A percentile compares a stretch with the other conserved stretches of the same genome.
Conservation (phyloP, 164 flowering plant genomes). For the Stephania japonica region DNA sequence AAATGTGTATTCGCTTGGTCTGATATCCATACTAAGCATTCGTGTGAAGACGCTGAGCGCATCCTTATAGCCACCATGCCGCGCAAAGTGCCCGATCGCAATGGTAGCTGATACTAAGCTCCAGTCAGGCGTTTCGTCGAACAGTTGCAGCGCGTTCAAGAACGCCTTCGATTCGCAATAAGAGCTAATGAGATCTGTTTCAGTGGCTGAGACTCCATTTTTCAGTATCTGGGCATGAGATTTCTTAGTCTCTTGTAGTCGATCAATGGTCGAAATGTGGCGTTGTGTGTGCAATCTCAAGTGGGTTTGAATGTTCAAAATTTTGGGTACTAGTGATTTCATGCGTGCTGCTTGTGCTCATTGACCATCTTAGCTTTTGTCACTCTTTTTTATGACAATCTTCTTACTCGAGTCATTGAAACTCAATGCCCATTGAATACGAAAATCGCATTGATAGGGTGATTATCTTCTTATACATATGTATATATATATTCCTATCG, state of each 20-base stretch:
- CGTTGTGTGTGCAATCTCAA: slow-evolving; percentile 2
- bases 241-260: slow-evolving; percentile 15
- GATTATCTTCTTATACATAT: too few species aligned
- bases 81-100: slow-evolving; percentile 39
- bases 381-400: too few species aligned
- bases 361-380: too few species aligned
- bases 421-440: too few species aligned
- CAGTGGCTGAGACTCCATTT: slow-evolving; percentile 15
- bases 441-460: too few species aligned
- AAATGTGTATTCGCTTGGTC: slow-evolving; percentile 69
- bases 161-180: slow-evolving; percentile 19
- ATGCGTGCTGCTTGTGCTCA: not conserved
- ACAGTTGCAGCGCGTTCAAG: slow-evolving; percentile 33
- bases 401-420: too few species aligned
- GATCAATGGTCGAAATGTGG: slow-evolving; percentile 7
- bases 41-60: slow-evolving; percentile 46
- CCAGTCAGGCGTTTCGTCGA: slow-evolving; percentile 48
- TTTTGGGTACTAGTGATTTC: not conserved
- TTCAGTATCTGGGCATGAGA: slow-evolving; percentile 23
- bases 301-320: slow-evolving; percentile 4
- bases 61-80: slow-evolving; percentile 31
- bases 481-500: too few species aligned
- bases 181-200: slow-evolving; percentile 7
- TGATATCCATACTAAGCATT: slow-evolving; percentile 36
- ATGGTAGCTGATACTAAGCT: slow-evolving; percentile 49